phyloP scores from a whole-genome alignment of 192 early-diverging fungal species.

The Entrophospora sp. region DNA sequence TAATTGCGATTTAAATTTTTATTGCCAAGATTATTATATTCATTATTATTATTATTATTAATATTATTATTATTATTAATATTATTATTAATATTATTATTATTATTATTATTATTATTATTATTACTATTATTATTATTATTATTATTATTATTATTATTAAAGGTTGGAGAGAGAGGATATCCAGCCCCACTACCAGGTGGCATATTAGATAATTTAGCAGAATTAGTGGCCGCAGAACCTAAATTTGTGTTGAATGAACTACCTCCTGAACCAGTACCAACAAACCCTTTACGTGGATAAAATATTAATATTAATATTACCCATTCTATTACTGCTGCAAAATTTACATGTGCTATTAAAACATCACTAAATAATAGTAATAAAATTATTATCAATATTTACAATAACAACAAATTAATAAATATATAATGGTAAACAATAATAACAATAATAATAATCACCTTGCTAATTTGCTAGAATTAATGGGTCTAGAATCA shows the following conservation, averaged over 20 bases:
- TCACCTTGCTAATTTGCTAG: not conserved
- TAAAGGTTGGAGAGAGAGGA: not conserved
- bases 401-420: not conserved
- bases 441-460: not conserved
- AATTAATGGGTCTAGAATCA: not conserved
- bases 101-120: not conserved
- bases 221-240: too few species aligned
- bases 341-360: not conserved
- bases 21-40: too few species aligned
- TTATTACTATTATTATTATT: not conserved
- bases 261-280: not conserved
- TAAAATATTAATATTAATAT: slow-evolving; percentile 11
- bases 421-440: not conserved
- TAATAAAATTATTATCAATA: not conserved
- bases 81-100: not conserved
- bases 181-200: not conserved
- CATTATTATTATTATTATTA: too few species aligned
- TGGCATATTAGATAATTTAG: not conserved
- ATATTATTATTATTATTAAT: too few species aligned
- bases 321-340: slow-evolving; percentile 1
- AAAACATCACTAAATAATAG: not conserved
- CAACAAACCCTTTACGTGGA: slow-evolving; percentile 15
- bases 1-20: too few species aligned
- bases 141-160: not conserved
- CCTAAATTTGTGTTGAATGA: not conserved